A percentile compares a stretch with the other conserved stretches of the same genome.
These are phyloP conservation scores for Fusarium chaquense DNA, from an alignment of 2,329 filamentous ascomycete genomes.

Conservation along the genomic window DNA sequence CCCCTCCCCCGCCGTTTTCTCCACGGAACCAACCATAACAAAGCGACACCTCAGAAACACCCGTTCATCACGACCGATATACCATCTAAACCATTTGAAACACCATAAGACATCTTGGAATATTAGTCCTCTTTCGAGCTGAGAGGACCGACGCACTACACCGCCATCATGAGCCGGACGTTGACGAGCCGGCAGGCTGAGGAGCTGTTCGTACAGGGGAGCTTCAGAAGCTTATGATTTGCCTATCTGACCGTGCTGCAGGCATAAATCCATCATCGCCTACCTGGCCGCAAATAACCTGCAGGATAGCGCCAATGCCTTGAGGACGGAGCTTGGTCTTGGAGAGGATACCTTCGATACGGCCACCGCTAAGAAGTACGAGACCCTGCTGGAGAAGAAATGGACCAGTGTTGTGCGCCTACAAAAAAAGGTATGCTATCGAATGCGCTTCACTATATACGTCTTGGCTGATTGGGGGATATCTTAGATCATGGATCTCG, in stretches of 20 bases:
- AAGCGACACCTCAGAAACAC: constrained; percentile 13
- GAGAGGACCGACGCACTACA: constrained; percentile 25
- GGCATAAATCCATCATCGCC: constrained; percentile 93
- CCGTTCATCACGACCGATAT: constrained; percentile 5
- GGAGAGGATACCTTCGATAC: constrained; percentile 79
- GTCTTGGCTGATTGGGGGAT: constrained; percentile 17
- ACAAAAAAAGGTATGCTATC: constrained; percentile 85
- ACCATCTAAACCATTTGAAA: not conserved
- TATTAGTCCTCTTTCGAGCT: constrained; percentile 26
- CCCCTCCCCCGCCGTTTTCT: constrained; percentile 43
- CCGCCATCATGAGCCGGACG: constrained; percentile 40
- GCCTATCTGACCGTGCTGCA: constrained; percentile 53
- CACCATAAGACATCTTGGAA: constrained; percentile 5
- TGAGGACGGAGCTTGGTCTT: constrained; percentile 79
- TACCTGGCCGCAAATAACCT: constrained; percentile 84
- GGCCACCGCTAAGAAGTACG: constrained; percentile 90
- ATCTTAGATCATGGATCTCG: constrained; percentile 88
- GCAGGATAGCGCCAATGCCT: constrained; percentile 67
- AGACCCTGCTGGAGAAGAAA: constrained; percentile 95
- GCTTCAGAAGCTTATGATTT: constrained; percentile 32
- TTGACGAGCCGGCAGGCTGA: constrained; percentile 74
- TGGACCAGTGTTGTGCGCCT: constrained; percentile 96
- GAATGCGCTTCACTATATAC: constrained; percentile 3
- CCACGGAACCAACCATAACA: constrained; percentile 22
- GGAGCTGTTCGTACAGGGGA: constrained; percentile 76